A percentile compares a stretch with the other conserved stretches of the same genome.
Conservation (phyloP, 1,284 basidiomycete genomes). For the Farysia itapuensis region DNA sequence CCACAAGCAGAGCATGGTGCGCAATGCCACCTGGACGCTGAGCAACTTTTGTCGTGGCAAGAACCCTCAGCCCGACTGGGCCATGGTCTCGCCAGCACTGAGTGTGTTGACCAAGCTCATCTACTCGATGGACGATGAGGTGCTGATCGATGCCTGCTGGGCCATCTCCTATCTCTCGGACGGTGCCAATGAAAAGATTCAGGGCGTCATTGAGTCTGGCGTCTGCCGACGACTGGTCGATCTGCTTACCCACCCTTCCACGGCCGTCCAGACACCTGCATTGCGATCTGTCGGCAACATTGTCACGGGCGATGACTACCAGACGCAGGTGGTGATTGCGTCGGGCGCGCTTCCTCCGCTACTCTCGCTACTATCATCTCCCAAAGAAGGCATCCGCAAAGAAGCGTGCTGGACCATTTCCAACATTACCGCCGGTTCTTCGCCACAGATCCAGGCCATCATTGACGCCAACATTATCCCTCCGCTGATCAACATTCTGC, state of each 20-base stretch:
- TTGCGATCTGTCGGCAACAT: constrained; percentile 98
- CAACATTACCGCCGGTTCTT: constrained; percentile 95
- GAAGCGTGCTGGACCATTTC: constrained; percentile 99
- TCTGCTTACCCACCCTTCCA: constrained; percentile 91
- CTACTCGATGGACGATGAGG: constrained; percentile 98
- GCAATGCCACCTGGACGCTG: constrained; percentile 60
- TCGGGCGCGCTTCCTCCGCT: constrained; percentile 92
- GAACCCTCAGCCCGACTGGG: constrained; percentile 59
- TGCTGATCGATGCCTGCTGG: constrained; percentile 99
- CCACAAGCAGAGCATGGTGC: constrained; percentile 59
- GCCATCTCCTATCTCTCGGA: constrained; percentile 99
- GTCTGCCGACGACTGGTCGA: constrained; percentile 97
- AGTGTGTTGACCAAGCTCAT: constrained; percentile 96
- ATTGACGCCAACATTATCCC: constrained; percentile 80
- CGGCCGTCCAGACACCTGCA: constrained; percentile 97
- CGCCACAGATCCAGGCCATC: constrained; percentile 87
- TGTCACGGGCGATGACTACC: constrained; percentile 96
- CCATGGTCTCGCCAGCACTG: constrained; percentile 79
- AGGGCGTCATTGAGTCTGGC: constrained; percentile 97
- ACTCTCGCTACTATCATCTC: constrained; percentile 85
- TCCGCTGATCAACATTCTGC: constrained; percentile 96
- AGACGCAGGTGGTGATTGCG: constrained; percentile 97
- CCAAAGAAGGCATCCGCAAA: constrained; percentile 88
- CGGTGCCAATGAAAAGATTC: constrained; percentile 99
- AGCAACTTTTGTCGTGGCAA: constrained; percentile 60